phyloP scores from a whole-genome alignment of 2,329 filamentous ascomycete genomes.

The Penicillium sp. region DNA sequence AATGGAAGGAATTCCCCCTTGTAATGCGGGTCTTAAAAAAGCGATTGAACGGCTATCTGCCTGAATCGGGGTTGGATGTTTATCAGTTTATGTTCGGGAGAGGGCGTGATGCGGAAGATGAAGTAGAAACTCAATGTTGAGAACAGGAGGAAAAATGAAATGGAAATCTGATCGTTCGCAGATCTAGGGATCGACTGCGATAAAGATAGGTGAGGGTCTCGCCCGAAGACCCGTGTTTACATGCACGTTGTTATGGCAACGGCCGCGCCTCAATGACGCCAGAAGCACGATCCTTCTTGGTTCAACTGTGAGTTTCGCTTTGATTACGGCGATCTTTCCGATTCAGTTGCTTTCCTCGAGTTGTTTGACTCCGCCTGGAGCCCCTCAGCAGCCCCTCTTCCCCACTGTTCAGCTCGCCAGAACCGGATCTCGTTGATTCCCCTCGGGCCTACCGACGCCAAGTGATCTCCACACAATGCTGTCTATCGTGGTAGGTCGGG shows the following conservation, averaged over 20 bases:
- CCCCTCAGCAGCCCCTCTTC: constrained; percentile 15
- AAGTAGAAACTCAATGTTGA: background rate
- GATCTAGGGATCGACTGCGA: constrained; percentile 21
- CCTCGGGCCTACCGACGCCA: constrained; percentile 6
- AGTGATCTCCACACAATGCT: constrained; percentile 1
- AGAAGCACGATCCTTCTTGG: constrained; percentile 12
- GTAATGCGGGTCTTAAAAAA: constrained; percentile 9
- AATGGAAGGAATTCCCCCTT: constrained; percentile 13
- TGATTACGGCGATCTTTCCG: constrained; percentile 12
- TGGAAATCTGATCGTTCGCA: constrained; percentile 11
- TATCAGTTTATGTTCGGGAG: background rate
- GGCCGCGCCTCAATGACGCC: constrained; percentile 22
- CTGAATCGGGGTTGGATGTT: background rate
- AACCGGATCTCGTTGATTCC: constrained; percentile 3
- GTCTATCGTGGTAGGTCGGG: background rate
- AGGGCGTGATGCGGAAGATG: background rate
- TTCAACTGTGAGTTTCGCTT: constrained; percentile 15
- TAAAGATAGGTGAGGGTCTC: constrained; percentile 18
- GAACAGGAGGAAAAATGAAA: constrained; percentile 3
- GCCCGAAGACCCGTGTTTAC: constrained; percentile 35
- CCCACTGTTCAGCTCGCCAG: constrained; percentile 26
- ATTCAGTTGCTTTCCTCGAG: constrained; percentile 18
- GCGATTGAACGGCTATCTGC: constrained; percentile 8
- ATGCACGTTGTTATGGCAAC: constrained; percentile 40
- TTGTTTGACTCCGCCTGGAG: constrained; percentile 10